phyloP scores from a whole-genome alignment of 805 yeast genomes.

The Candida tammaniensis region DNA sequence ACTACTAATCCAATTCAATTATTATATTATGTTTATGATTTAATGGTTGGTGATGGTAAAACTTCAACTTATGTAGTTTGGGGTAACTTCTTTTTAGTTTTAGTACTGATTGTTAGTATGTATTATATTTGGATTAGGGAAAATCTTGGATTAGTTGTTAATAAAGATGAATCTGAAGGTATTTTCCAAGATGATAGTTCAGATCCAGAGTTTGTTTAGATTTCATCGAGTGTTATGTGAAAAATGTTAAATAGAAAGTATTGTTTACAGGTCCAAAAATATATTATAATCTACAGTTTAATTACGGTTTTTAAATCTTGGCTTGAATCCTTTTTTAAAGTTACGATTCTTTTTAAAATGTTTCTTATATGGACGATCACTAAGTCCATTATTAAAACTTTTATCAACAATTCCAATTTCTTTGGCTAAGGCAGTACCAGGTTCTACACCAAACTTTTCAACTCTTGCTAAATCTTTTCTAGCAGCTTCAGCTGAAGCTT shows the following conservation, averaged over 20 bases:
- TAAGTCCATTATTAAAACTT: constrained; percentile 23
- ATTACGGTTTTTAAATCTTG: not conserved
- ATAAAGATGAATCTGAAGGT: constrained; percentile 14
- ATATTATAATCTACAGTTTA: too few species aligned
- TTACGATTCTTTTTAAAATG: constrained; percentile 5
- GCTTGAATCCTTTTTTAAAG: constrained; percentile 1
- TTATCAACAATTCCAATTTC: constrained; percentile 58
- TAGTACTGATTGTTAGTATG: constrained; percentile 15
- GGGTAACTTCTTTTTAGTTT: constrained; percentile 11
- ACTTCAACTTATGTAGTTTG: constrained; percentile 8
- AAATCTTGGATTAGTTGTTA: constrained; percentile 27
- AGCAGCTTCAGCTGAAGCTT: constrained; percentile 50
- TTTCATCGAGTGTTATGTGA: not conserved
- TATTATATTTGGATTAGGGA: constrained; percentile 30
- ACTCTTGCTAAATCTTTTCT: constrained; percentile 66
- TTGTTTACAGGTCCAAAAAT: not conserved
- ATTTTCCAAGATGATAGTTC: constrained; percentile 4
- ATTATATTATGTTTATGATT: constrained; percentile 2
- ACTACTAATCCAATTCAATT: too few species aligned
- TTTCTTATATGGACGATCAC: constrained; percentile 9
- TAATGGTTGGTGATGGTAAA: constrained; percentile 1
- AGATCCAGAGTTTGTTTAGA: constrained; percentile 2
- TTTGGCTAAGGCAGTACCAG: constrained; percentile 61
- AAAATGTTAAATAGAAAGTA: not conserved
- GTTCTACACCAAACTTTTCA: constrained; percentile 79